A percentile compares a stretch with the other conserved stretches of the same genome.
phyloP scores from a whole-genome alignment of 1,284 basidiomycete species.

The Ceratobasidium sp. region DNA sequence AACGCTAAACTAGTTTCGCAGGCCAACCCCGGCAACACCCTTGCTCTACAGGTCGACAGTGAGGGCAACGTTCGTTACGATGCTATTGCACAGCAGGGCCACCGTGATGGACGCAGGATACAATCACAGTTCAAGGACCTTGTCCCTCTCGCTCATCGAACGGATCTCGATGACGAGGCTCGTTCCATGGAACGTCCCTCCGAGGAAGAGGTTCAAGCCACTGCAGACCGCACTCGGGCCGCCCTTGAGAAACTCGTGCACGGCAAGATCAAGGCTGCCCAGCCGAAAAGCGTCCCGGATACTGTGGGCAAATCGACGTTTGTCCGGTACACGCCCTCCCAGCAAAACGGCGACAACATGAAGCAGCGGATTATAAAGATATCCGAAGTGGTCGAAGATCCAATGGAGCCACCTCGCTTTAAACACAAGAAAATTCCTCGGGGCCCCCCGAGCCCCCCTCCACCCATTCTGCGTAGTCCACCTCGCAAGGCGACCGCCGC shows the following conservation, averaged over 20 bases:
- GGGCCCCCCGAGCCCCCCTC: conserved; percentile 95
- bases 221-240: conserved; percentile 88
- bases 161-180: conserved; percentile 82
- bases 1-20: conserved; percentile 53
- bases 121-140: conserved; percentile 98
- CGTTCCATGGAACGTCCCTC: conserved; percentile 89
- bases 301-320: conserved; percentile 83
- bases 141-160: conserved; percentile 90
- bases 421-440: conserved; percentile 99
- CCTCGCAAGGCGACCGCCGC: conserved; percentile 95
- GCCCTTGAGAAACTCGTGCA: conserved; percentile 95
- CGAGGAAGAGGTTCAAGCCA: conserved; percentile 87
- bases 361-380: conserved; percentile 99
- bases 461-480: conserved; percentile 95
- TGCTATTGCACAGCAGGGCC: conserved; percentile 95
- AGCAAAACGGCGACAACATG: conserved; percentile 71
- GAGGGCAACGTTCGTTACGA: conserved; percentile 98
- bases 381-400: conserved; percentile 97
- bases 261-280: conserved; percentile 96
- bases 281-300: conserved; percentile 88
- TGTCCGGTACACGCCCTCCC: conserved; percentile 95
- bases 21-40: conserved; percentile 89
- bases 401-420: conserved; percentile 95
- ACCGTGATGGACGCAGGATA: conserved; percentile 83
- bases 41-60: conserved; percentile 95